Percentiles rank a stretch among this genome's conserved stretches.
phyloP scores from a whole-genome alignment of 495 filamentous ascomycete genomes.

The Penicillium paxilli region DNA sequence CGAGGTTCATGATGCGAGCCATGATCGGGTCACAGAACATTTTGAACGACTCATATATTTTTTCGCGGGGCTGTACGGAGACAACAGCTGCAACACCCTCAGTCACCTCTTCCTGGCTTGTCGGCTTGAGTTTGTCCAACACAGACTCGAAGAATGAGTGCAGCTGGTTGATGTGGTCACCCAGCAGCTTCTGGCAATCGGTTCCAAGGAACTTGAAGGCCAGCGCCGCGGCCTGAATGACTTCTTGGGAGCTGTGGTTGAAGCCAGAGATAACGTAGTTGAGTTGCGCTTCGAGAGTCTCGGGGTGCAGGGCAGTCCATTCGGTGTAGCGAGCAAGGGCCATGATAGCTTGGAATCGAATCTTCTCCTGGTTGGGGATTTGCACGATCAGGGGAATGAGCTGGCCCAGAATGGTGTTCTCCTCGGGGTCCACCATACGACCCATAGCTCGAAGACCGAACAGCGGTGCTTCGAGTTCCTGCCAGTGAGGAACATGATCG shows the following conservation, averaged over 20 bases:
- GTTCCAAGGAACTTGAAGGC: slow-evolving; percentile 95
- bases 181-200: slow-evolving; percentile 85
- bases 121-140: slow-evolving; percentile 75
- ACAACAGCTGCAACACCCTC: slow-evolving; percentile 92
- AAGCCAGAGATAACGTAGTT: slow-evolving; percentile 94
- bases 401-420: slow-evolving; percentile 80
- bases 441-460: slow-evolving; percentile 97
- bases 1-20: slow-evolving; percentile 78
- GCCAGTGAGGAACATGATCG: slow-evolving; percentile 90
- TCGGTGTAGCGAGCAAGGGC: slow-evolving; percentile 94
- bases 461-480: slow-evolving; percentile 89
- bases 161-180: slow-evolving; percentile 74
- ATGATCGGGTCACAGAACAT: slow-evolving; percentile 94
- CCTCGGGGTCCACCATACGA: slow-evolving; percentile 88
- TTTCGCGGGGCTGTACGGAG: slow-evolving; percentile 75
- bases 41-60: slow-evolving; percentile 81
- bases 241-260: slow-evolving; percentile 78
- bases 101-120: slow-evolving; percentile 92
- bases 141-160: slow-evolving; percentile 90
- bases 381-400: slow-evolving; percentile 90
- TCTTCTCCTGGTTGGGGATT: slow-evolving; percentile 93
- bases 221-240: slow-evolving; percentile 86
- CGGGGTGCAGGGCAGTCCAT: slow-evolving; percentile 93
- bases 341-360: slow-evolving; percentile 96
- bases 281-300: slow-evolving; percentile 87